Evolutionary conservation across 441 rosid species (phyloP).

Genomic region (Capsella rubella): DNA sequence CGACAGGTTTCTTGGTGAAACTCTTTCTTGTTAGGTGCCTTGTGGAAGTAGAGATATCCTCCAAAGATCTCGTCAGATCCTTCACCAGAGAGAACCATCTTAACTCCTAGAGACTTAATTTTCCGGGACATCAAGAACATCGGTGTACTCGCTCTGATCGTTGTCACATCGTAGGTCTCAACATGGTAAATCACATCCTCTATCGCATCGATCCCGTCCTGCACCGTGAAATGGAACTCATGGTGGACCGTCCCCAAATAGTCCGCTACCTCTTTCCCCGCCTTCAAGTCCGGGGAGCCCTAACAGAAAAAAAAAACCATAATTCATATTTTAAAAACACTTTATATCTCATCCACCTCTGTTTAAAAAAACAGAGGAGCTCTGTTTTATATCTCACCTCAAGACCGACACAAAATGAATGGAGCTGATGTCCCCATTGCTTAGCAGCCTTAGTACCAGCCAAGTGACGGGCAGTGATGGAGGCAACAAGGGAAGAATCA

Average conservation of each 20-base stretch:
- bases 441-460: constrained; percentile 69
- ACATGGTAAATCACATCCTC: constrained; percentile 90
- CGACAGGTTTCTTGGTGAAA: constrained; percentile 85
- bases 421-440: constrained; percentile 85
- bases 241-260: constrained; percentile 86
- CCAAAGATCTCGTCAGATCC: constrained; percentile 93
- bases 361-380: neutral
- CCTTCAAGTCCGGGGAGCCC: constrained; percentile 92
- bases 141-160: constrained; percentile 87
- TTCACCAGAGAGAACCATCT: constrained; percentile 96
- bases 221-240: constrained; percentile 90
- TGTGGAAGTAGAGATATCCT: constrained; percentile 92
- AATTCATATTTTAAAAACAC: neutral
- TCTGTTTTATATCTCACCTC: constrained; percentile 58
- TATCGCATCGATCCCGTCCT: constrained; percentile 92
- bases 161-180: constrained; percentile 87
- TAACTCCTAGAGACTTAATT: constrained; percentile 90
- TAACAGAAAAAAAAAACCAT: constrained; percentile 24
- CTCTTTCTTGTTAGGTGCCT: constrained; percentile 89
- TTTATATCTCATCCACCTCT: neutral
- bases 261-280: constrained; percentile 86
- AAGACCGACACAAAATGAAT: constrained; percentile 89
- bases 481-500: constrained; percentile 86
- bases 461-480: constrained; percentile 80
- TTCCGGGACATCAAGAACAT: constrained; percentile 92